Base-by-base conservation (phyloP, 192 early-diverging fungal species). In the Cetraspora pellucida region DNA sequence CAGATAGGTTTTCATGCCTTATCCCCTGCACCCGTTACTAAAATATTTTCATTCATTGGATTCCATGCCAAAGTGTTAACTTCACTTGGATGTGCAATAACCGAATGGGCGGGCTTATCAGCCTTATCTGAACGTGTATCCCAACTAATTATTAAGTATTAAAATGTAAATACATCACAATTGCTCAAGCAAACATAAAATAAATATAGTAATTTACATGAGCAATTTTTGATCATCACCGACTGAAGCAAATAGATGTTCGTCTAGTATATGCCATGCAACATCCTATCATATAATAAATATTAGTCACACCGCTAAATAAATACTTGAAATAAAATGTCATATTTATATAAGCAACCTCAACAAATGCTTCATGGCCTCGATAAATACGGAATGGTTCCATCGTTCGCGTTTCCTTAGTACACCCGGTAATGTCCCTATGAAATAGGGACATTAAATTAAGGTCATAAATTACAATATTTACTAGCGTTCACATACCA, bases 11-110 rank as follows among this genome's bases (percentile, higher is more conserved):
- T 10, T 19, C 19, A 55, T 76, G 91, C 91, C 81, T 91, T 92
- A 83, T 99, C 97, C 43, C 94, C 91, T 1, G 96, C 96, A 63
- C 95, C 97, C 10, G 97, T 99, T 1, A 93, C 94, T 54, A 99
- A 84, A 31, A 99, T 83, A 74, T 85, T 92, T 83, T 98, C 96
- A 74, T 92, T 96, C 65, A 85, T 85, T 16, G 95, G 96, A 80
- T 96, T 96, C 82, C 96, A 99, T 17, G 93, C 92, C 0, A 99
- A 94, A 81, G 93, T 94, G 79, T 99, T 99, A 78, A 98, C 91
- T 81, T 98, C 97, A 23, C 91, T 91, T 23, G 84, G 80, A 83
- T 99, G 97, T 7, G 96, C 97, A 17, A 91, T 85, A 19, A 95
- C 87, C 60, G 89, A 87, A 52, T 91, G 88, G 10, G 85, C 81